Base-by-base conservation (phyloP, 2,329 filamentous ascomycete genomes). In the Talaromyces sp. region DNA sequence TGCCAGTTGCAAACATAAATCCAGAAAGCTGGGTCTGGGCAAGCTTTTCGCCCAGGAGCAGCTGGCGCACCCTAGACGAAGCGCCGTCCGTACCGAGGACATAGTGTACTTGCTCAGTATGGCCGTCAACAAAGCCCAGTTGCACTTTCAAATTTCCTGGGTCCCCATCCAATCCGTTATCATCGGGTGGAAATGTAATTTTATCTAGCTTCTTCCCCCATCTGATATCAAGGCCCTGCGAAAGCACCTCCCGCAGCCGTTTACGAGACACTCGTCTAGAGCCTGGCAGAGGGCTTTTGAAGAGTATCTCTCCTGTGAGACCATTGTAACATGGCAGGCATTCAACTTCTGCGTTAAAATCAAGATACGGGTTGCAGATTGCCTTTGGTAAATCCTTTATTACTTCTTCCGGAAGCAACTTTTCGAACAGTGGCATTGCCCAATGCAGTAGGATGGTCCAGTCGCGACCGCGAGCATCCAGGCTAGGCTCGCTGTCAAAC, bases 391-490 rank as follows among this genome's bases (percentile, higher is more conserved):
- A 31, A 3, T 38, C 24, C 4, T 56, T 52, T 19, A 41, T 41
- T 6, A 60, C 24, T 5, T 56, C 53, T 55, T 60, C 58, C 2
- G 54, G 31, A 17, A 60, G 35, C 26, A 60, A 56, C 3, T 43
- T 50, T 14, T 31, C 21, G 7, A 60, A 46, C 3, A 32, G 13
- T 19, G 58, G 58, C 53, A 60, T 29, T 4, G 58, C 58, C 58
- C 58, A 60, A n/a, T 60, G 58, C 26, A 60, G 27, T 3, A 60
- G 11, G 24, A 60, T 60, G 17, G 58, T 60, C 58, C 58, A 60
- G 50, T 60, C 58, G 6, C 58, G 53, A 14, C 38, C 19, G 17
- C 58, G 58, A 52, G 58, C 32, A 43, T 60, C 58, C 3, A 56
- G 17, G 24, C 53, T 43, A 13, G 29, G 8, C 55, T 60, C 58